These are phyloP conservation scores for Fusarium avenaceum DNA, from an alignment of 2,329 filamentous ascomycete genomes.

Conservation along the genomic window DNA sequence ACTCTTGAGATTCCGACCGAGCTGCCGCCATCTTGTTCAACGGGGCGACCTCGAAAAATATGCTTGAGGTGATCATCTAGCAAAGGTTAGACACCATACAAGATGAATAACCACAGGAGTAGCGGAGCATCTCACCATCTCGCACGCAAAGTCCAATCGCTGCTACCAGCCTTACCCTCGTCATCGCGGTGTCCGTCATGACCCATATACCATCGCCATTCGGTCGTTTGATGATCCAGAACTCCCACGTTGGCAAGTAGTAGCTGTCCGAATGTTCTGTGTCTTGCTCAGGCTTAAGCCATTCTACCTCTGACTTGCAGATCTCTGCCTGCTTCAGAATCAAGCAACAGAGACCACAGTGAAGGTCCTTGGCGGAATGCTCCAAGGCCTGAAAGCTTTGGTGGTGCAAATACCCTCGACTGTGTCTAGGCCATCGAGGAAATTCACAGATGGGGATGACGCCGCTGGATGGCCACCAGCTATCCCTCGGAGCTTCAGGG, in stretches of 20 bases:
- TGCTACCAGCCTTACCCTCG: background rate
- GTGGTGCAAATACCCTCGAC: constrained; percentile 4
- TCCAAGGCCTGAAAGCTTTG: background rate
- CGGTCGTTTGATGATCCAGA: constrained; percentile 11
- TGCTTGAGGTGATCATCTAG: background rate
- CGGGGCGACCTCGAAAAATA: background rate
- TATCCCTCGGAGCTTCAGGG: background rate
- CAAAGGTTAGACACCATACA: background rate
- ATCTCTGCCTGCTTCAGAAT: background rate
- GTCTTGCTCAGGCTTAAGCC: too few species aligned
- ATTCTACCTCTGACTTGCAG: background rate
- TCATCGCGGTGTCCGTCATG: background rate
- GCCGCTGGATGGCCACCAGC: too few species aligned
- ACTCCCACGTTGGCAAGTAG: background rate
- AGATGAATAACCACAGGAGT: too few species aligned
- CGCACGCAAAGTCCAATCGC: constrained; percentile 15
- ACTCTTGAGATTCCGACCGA: background rate
- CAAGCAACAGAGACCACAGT: background rate
- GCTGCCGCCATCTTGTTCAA: background rate
- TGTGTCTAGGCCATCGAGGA: too few species aligned
- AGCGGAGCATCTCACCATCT: background rate
- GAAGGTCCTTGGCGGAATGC: rapidly evolving
- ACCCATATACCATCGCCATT: constrained; percentile 17
- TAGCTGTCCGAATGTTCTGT: too few species aligned
- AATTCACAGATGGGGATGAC: too few species aligned